phyloP scores from a whole-genome alignment of 164 flowering plant species.

The Tinospora cordifolia region DNA sequence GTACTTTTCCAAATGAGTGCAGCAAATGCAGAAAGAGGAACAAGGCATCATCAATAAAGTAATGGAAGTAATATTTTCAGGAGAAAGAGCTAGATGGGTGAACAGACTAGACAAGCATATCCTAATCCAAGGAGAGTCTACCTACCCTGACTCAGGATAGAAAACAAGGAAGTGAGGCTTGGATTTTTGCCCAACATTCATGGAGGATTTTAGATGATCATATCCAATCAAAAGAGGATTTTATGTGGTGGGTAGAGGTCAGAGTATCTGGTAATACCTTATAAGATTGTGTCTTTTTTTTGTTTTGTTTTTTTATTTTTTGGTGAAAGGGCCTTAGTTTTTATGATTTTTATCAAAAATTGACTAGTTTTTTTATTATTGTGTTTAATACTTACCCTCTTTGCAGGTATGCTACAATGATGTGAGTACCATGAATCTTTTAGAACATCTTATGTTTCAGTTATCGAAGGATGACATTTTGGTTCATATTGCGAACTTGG shows the following conservation, averaged over 20 bases:
- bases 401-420: constrained; percentile 28
- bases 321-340: neutral
- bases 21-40: no score
- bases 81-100: no score
- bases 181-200: no score
- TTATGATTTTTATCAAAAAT: neutral
- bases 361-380: neutral
- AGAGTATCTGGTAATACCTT: neutral
- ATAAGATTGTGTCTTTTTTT: no score
- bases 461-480: constrained; percentile 47
- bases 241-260: neutral
- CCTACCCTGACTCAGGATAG: no score
- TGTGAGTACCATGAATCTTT: constrained; percentile 19
- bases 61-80: no score
- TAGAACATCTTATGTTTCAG: constrained; percentile 19
- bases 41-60: no score
- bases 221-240: neutral
- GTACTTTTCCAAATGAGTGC: no score
- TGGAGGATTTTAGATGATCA: no score
- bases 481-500: constrained; percentile 36
- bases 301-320: neutral
- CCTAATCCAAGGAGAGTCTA: no score
- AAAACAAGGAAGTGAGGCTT: no score
- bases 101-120: no score
- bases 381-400: constrained; percentile 21